Evolutionary conservation across 148 eudicot species (phyloP).

Genomic region (Drosera capensis): DNA sequence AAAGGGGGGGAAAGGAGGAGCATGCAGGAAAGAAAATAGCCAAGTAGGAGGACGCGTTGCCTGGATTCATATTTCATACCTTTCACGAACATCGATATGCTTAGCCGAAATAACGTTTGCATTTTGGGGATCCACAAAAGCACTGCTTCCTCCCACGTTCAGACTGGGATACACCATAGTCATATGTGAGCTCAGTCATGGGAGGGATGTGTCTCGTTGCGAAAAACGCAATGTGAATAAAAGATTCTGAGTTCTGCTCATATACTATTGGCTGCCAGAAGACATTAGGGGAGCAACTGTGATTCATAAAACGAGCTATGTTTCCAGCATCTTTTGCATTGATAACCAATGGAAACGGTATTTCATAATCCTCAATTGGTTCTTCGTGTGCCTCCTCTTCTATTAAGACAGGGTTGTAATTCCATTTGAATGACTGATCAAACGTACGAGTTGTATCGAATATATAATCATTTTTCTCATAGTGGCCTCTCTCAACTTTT

Average conservation of each 20-base stretch:
- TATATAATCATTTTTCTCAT: constrained; percentile 5
- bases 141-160: constrained; percentile 58
- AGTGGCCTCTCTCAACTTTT: neutral
- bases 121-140: constrained; percentile 56
- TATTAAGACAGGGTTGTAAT: constrained; percentile 2
- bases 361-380: constrained; percentile 1
- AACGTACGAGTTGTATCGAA: constrained; percentile 6
- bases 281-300: constrained; percentile 23
- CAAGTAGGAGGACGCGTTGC: no score
- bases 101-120: constrained; percentile 75
- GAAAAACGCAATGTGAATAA: constrained; percentile 63
- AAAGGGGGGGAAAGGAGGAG: no score
- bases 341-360: constrained; percentile 8
- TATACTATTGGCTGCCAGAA: constrained; percentile 74
- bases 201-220: constrained; percentile 81
- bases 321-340: constrained; percentile 12
- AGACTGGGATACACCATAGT: constrained; percentile 53
- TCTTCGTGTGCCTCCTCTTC: constrained; percentile 5
- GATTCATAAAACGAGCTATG: constrained; percentile 16
- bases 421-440: constrained; percentile 6
- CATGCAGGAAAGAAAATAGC: no score
- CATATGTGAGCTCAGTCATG: constrained; percentile 79
- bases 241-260: constrained; percentile 38
- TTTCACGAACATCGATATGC: no score
- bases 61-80: no score